Evolutionary conservation across 805 yeast genomes (phyloP), one percentile per base, ranked within the genome.

Genomic region (Sugiyamaella chiloensis): DNA sequence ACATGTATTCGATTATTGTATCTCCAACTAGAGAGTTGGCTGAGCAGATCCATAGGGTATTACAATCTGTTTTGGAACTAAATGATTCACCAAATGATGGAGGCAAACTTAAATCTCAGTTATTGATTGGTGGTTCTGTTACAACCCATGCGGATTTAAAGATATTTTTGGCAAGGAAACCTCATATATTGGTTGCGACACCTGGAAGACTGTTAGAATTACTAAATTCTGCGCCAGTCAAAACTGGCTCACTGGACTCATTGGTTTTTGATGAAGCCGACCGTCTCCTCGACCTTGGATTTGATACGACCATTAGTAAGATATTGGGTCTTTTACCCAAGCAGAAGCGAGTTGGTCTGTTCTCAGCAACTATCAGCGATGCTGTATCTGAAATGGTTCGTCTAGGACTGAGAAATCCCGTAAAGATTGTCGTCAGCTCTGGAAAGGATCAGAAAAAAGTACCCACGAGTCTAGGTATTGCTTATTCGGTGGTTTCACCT

Each of bases 261-360:
- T 74, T 87, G 9, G 81, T 93, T 3, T 64, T 93, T 34, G 99
- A 93, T 64, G 98, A 93, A 67, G 98, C 98, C 5, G 99, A 93
- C 60, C 79, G 88, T 56, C 71, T 91, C 29, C 87, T 88, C 60
- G 98, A 90, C 61, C 64, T 81, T 23, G 85, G 89, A 32, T 88
- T 89, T 61, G 78, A 77, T 23, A 72, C 70, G 35, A 89, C 88
- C 37, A 79, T 87, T 36, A 79, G 81, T 36, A 70, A 74, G 24
- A 87, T 91, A 24, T 69, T 91, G 32, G 72, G 78, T 27, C 63
- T 75, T 39, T 68, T 93, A 24, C 99, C 99, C 0, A 84, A 87
- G 56, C 99, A 91, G 67, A 80, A 96, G 59, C 75, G 99, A 60
- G 88, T 95, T 0, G 99, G 98, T 1, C 70, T 91, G 16, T 91